phyloP scores from a whole-genome alignment of 805 yeast genomes.

The Geotrichum ghanense region DNA sequence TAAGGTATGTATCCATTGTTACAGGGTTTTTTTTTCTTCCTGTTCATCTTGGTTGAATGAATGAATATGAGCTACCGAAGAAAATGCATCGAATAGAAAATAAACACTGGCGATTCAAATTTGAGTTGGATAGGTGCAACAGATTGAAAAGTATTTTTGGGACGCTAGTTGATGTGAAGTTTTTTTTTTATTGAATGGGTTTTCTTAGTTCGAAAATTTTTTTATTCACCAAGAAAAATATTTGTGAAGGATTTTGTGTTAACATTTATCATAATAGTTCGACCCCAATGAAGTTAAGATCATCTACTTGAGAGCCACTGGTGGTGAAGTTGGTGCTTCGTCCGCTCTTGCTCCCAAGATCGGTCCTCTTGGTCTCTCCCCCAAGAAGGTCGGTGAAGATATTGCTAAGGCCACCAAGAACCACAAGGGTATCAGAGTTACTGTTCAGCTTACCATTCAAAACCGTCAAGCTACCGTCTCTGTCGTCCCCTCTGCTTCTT shows the following conservation, averaged over 20 bases:
- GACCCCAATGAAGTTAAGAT: constrained; percentile 97
- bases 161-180: too few species aligned
- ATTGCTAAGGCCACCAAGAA: constrained; percentile 99
- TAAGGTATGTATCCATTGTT: constrained; percentile 14
- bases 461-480: constrained; percentile 99
- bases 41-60: too few species aligned
- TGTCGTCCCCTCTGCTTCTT: constrained; percentile 98
- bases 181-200: too few species aligned
- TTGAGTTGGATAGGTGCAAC: too few species aligned
- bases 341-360: constrained; percentile 99
- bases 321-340: constrained; percentile 99
- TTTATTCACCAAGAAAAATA: too few species aligned
- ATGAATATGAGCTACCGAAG: not conserved
- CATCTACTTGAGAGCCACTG: constrained; percentile 99
- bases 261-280: too few species aligned
- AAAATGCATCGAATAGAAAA: too few species aligned
- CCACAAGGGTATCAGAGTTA: constrained; percentile 98
- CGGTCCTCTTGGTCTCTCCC: constrained; percentile 99
- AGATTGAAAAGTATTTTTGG: too few species aligned
- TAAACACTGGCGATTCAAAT: too few species aligned
- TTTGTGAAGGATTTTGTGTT: too few species aligned
- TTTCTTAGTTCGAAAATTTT: too few species aligned
- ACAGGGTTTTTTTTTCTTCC: too few species aligned
- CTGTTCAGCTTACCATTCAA: constrained; percentile 97
- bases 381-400: constrained; percentile 99